Conservation (phyloP, 2,329 filamentous ascomycete species). For the Penicillium sp. region DNA sequence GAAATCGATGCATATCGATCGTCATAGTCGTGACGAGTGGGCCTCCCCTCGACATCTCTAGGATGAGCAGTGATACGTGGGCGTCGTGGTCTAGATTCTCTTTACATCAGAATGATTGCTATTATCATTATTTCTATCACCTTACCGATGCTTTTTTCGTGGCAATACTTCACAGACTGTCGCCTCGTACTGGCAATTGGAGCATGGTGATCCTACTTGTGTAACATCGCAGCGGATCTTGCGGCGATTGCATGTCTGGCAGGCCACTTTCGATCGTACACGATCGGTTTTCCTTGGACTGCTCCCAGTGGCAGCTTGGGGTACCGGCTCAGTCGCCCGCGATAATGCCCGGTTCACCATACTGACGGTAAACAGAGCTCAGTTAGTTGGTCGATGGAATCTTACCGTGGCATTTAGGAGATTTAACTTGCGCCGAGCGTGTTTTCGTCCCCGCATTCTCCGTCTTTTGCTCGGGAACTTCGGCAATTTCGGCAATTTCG, state of each 20-base stretch:
- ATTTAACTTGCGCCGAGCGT: no score
- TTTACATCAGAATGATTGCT: no score
- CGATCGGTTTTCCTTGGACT: constrained; percentile 47
- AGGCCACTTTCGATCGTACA: constrained; percentile 82
- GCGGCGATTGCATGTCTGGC: constrained; percentile 78
- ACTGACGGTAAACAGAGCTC: no score
- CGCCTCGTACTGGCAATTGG: constrained; percentile 66
- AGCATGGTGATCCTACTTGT: constrained; percentile 77
- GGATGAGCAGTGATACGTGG: not conserved
- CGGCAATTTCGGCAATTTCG: no score
- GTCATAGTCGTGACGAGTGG: constrained; percentile 23
- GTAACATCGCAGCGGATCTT: constrained; percentile 95
- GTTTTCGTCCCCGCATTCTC: no score
- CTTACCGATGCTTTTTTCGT: constrained; percentile 70
- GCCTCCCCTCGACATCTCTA: constrained; percentile 17
- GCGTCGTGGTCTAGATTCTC: not conserved
- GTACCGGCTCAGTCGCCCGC: not conserved
- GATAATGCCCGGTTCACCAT: no score
- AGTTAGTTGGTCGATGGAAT: no score
- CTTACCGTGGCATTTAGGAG: no score
- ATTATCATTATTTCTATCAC: constrained; percentile 18
- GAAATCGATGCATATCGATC: not conserved
- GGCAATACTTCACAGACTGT: constrained; percentile 55
- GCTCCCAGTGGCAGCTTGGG: not conserved
- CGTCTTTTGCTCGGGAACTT: no score